Base-by-base conservation (phyloP, 352 stramenopile genomes). In the Globisporangium perplexum region DNA sequence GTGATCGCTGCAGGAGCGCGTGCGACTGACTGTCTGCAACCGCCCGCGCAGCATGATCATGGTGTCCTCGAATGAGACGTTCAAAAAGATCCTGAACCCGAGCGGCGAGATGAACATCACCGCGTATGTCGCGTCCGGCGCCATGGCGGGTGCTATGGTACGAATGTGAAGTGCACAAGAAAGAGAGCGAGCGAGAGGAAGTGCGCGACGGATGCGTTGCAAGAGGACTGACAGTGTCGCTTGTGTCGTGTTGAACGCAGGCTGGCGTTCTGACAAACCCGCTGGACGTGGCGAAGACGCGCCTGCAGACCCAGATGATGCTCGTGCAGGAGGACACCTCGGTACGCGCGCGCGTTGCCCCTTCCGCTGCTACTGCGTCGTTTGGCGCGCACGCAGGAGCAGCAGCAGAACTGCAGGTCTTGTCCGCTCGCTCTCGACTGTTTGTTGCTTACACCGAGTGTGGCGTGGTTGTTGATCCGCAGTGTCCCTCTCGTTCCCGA, bases 251-350 rank as follows among this genome's bases (percentile, higher is more conserved):
- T 59, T 3, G 20, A 11, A 17, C n/a, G n/a, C 17, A 88, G 77
- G 83, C 83, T 67, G 83, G 83, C 26, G 89, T 85, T 24, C 43
- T 97, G 18, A 99, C 97, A 23, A 98, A 96, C 50, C 97, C 97
- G 22, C 74, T 99, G 56, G 97, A 99, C 82, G 93, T 99, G 31
- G 90, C 98, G 49, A 99, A 99, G 76, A 99, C 97, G 18, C 74
- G 89, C 47, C 74, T 99, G 63, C 95, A 99, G 72, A 98, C 95
- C 23, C 95, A 99, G 61, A 74, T 79, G 46, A 73, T 90, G 68
- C 57, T 87, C 55, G 38, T 87, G 10, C 57, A 74, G 52, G 74
- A 86, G 58, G 71, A 86, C 61, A 44, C 66, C 50, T 75, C 66
- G 72, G 80, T 90, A 79, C 57, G 72, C 63, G 60, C 33, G 24